These are phyloP conservation scores for Delphinella strobiligena DNA, from an alignment of 2,329 filamentous ascomycete species.

Conservation along the genomic window DNA sequence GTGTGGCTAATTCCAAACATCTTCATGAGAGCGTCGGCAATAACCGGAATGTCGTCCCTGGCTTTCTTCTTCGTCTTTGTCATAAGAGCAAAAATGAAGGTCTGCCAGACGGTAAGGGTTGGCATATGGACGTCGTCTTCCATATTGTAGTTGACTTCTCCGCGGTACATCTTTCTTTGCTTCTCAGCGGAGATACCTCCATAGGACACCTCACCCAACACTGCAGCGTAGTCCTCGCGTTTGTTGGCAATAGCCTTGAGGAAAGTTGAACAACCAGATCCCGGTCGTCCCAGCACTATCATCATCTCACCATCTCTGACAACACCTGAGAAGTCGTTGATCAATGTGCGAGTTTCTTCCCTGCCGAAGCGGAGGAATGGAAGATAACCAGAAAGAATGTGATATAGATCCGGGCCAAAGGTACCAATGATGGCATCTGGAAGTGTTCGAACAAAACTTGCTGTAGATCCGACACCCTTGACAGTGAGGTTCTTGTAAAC, in stretches of 20 bases:
- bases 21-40: slow-evolving; percentile 57
- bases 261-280: slow-evolving; percentile 65
- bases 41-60: slow-evolving; percentile 51
- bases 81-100: slow-evolving; percentile 60
- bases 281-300: slow-evolving; percentile 62
- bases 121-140: slow-evolving; percentile 70
- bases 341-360: slow-evolving; percentile 41
- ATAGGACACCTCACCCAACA: slow-evolving; percentile 59
- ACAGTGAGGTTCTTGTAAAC: slow-evolving; percentile 67
- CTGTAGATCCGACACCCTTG: slow-evolving; percentile 54
- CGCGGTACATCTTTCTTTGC: slow-evolving; percentile 56
- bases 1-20: slow-evolving; percentile 74
- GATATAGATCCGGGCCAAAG: slow-evolving; percentile 70
- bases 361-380: slow-evolving; percentile 38
- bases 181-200: slow-evolving; percentile 58
- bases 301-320: slow-evolving; percentile 53
- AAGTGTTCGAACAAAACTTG: slow-evolving; percentile 58
- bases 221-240: slow-evolving; percentile 49
- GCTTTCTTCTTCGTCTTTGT: slow-evolving; percentile 63
- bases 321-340: slow-evolving; percentile 56
- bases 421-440: slow-evolving; percentile 65
- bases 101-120: slow-evolving; percentile 64
- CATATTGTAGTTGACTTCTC: slow-evolving; percentile 67
- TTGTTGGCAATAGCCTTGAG: slow-evolving; percentile 65
- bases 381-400: slow-evolving; percentile 43